Conservation (phyloP, 805 yeast species). For the Cyberlindnera saturnus region DNA sequence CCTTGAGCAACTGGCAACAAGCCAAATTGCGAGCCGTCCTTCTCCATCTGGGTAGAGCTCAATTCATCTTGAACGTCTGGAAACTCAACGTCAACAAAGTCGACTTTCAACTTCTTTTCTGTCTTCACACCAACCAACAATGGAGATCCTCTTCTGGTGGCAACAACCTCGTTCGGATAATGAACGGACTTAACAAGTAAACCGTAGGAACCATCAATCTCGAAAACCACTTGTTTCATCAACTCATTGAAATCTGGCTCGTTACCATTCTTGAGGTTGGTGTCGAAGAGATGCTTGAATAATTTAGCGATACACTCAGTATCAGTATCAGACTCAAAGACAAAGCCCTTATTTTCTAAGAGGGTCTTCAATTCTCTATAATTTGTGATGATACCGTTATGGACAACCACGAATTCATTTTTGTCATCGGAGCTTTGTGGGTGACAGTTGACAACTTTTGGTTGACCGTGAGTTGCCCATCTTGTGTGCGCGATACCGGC, state of each 20-base stretch:
- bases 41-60: conserved; percentile 13
- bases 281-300: conserved; percentile 84
- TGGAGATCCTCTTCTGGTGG: conserved; percentile 98
- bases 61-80: conserved; percentile 40
- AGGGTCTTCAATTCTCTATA: conserved; percentile 86
- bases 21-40: conserved; percentile 24
- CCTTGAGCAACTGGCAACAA: conserved; percentile 53
- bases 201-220: conserved; percentile 97
- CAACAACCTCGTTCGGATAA: conserved; percentile 93
- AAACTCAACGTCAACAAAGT: conserved; percentile 97
- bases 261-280: conserved; percentile 62
- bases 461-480: conserved; percentile 99
- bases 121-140: conserved; percentile 95
- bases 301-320: conserved; percentile 97
- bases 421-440: conserved; percentile 87
- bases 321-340: conserved; percentile 90
- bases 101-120: conserved; percentile 91
- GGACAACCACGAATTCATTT: conserved; percentile 88
- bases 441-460: conserved; percentile 81
- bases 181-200: conserved; percentile 84
- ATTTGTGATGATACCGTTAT: conserved; percentile 97
- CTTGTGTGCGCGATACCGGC: conserved; percentile 98
- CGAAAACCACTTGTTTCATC: conserved; percentile 86
- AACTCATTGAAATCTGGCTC: conserved; percentile 85
- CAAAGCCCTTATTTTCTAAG: conserved; percentile 69